These are phyloP conservation scores for Fusarium sterilihyphosum DNA, from an alignment of 2,329 filamentous ascomycete species.

Conservation along the genomic window DNA sequence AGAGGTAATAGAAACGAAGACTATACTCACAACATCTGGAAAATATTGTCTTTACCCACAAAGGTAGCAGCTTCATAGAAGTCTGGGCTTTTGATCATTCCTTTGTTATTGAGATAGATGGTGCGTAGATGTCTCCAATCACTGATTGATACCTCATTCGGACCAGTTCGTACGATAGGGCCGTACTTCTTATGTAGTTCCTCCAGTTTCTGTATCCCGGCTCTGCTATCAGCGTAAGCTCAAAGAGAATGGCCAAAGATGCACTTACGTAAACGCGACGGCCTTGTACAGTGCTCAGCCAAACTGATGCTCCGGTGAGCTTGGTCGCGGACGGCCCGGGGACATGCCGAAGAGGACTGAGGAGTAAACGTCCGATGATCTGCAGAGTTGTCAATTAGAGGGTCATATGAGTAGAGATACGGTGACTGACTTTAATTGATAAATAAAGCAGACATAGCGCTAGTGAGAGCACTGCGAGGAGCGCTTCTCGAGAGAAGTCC, in stretches of 20 bases:
- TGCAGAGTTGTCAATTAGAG: rapidly evolving
- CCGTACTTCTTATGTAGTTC: not conserved
- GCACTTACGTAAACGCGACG: not conserved
- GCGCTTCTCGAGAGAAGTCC: not conserved
- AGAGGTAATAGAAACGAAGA: not conserved
- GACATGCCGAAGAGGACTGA: not conserved
- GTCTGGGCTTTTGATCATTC: not conserved
- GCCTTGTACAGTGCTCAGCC: not conserved
- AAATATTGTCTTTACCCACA: not conserved
- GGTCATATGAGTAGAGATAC: rapidly evolving
- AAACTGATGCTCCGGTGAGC: not conserved
- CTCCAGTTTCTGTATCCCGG: not conserved
- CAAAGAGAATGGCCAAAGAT: rapidly evolving
- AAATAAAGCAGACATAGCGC: not conserved
- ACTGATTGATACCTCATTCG: not conserved
- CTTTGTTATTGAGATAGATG: not conserved
- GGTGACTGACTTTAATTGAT: not conserved
- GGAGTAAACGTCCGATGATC: not conserved
- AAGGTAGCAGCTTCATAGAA: not conserved
- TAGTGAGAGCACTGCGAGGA: not conserved
- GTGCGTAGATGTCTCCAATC: not conserved
- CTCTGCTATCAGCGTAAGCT: not conserved
- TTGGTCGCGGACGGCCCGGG: not conserved
- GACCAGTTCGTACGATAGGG: not conserved
- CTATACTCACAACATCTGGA: not conserved